Conservation (phyloP, 495 filamentous ascomycete species). For the Daldinia caldariorum region DNA sequence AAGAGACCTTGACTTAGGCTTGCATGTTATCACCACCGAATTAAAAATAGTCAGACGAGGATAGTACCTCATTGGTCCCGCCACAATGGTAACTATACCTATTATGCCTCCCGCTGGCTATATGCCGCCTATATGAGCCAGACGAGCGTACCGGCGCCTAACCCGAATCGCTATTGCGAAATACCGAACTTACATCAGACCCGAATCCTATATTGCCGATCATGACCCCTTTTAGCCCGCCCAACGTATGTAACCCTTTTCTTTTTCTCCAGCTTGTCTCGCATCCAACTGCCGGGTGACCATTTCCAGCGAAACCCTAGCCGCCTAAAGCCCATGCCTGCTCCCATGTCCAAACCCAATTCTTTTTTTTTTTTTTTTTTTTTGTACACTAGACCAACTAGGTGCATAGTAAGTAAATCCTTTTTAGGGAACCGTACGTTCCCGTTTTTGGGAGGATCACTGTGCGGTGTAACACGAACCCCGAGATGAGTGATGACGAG, state of each 20-base stretch:
- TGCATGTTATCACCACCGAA: conserved; percentile 19
- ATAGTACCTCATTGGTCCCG: conserved; percentile 36
- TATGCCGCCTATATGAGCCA: conserved; percentile 26
- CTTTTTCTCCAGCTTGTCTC: conserved; percentile 23
- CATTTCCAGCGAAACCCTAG: neutral
- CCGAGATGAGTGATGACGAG: conserved; percentile 44
- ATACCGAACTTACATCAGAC: conserved; percentile 41
- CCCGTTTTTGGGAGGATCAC: neutral
- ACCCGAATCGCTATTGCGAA: conserved; percentile 28
- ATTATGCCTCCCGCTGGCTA: conserved; percentile 24
- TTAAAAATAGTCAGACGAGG: neutral
- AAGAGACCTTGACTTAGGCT: conserved; percentile 20
- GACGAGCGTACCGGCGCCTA: conserved; percentile 31
- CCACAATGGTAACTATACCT: conserved; percentile 35
- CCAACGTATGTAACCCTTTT: conserved; percentile 27
- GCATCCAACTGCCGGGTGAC: conserved; percentile 42
- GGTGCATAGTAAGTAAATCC: neutral
- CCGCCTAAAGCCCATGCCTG: neutral
- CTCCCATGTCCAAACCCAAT: no score
- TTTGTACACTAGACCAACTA: no score
- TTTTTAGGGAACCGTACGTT: neutral
- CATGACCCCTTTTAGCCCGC: conserved; percentile 23
- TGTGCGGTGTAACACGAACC: conserved; percentile 37
- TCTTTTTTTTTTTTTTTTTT: no score
- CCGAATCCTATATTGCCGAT: conserved; percentile 24